Evolutionary conservation across 495 filamentous ascomycete genomes (phyloP).

Genomic region (Hypoxylon trugodes): DNA sequence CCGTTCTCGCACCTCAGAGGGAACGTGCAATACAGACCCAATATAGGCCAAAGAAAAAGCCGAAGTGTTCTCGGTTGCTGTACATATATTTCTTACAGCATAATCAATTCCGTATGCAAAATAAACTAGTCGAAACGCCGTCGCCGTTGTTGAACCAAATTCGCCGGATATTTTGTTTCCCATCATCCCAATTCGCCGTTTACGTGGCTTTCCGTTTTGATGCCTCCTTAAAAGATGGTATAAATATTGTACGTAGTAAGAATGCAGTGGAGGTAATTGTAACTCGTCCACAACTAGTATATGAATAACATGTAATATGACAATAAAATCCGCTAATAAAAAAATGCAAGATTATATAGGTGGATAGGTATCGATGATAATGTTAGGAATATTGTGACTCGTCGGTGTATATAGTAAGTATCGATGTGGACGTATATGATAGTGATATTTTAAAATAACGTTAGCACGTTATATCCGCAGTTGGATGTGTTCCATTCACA

Average conservation of each 20-base stretch:
- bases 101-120: neutral
- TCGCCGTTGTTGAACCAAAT: constrained; percentile 11
- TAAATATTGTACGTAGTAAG: neutral
- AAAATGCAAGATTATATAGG: neutral
- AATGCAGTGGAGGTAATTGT: neutral
- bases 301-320: neutral
- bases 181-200: constrained; percentile 16
- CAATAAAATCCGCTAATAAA: neutral
- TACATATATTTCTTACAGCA: neutral
- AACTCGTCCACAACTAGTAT: neutral
- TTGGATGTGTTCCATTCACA: constrained; percentile 20
- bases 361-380: neutral
- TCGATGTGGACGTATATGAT: neutral
- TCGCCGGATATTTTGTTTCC: constrained; percentile 8
- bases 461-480: constrained; percentile 5
- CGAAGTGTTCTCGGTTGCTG: neutral
- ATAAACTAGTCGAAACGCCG: constrained; percentile 18
- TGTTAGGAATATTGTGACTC: neutral
- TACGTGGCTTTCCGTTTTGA: neutral
- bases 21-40: constrained; percentile 19
- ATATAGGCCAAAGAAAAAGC: constrained; percentile 5
- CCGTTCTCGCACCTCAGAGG: neutral
- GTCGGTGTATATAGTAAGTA: neutral
- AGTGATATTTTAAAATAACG: neutral
- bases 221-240: neutral